These are phyloP conservation scores for Vaccinium myrtillus DNA, from an alignment of 148 eudicot species.

Conservation along the genomic window DNA sequence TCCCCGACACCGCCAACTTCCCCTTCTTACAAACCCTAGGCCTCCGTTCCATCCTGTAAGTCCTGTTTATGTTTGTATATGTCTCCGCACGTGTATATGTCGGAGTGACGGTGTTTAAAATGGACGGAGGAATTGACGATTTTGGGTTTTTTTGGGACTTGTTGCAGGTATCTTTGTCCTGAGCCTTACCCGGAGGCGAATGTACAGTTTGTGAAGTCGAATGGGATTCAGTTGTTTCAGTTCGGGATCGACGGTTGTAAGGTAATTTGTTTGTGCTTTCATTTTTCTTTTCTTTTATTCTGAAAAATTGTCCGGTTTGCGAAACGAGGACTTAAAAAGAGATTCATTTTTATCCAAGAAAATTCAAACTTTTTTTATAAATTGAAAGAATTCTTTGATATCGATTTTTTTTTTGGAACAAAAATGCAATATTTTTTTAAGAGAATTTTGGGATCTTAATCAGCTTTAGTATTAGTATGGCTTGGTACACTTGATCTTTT, in stretches of 20 bases:
- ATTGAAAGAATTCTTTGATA: background rate
- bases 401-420: background rate
- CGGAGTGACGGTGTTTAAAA: background rate
- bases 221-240: constrained; percentile 71
- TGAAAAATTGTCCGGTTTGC: background rate
- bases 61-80: background rate
- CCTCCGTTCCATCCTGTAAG: constrained; percentile 83
- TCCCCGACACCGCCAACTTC: constrained; percentile 70
- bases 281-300: background rate
- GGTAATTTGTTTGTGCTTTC: constrained; percentile 29
- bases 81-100: background rate
- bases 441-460: constrained; percentile 5
- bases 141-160: background rate
- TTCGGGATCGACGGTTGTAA: constrained; percentile 86
- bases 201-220: constrained; percentile 57
- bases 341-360: background rate
- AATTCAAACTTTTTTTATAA: background rate
- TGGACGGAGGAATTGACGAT: background rate
- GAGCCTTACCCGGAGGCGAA: constrained; percentile 84
- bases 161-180: constrained; percentile 74
- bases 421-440: background rate
- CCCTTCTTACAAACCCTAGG: constrained; percentile 70
- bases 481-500: background rate
- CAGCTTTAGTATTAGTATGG: background rate
- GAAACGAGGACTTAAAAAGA: background rate